Conservation (phyloP, 2,329 filamentous ascomycete genomes). For the Gnomoniopsis sp. region DNA sequence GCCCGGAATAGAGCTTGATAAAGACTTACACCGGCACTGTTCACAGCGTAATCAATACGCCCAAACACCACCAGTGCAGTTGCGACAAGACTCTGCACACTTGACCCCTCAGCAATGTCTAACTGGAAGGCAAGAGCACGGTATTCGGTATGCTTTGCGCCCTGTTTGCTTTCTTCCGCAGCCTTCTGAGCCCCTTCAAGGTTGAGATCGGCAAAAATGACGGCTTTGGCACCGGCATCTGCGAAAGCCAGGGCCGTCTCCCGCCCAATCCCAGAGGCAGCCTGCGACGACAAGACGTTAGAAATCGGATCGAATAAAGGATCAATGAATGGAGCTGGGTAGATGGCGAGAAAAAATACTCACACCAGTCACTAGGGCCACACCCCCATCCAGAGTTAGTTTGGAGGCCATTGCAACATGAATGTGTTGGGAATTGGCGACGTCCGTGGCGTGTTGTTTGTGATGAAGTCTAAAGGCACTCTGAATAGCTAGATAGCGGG, state of each 20-base stretch:
- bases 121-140: not conserved
- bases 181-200: not conserved
- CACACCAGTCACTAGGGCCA: not conserved
- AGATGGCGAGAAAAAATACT: not conserved
- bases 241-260: conserved; percentile 7
- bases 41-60: conserved; percentile 7
- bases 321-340: not conserved
- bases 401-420: not conserved
- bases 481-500: too few species aligned
- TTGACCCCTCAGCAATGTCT: not conserved
- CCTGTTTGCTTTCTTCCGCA: conserved; percentile 2
- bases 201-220: conserved; percentile 11
- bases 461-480: too few species aligned
- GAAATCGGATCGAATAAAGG: not conserved
- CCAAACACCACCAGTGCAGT: not conserved
- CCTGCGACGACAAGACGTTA: not conserved
- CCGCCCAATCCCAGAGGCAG: conserved; percentile 6
- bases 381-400: not conserved
- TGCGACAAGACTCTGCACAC: not conserved
- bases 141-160: not conserved
- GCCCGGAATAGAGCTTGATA: not conserved
- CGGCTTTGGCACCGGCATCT: conserved; percentile 3
- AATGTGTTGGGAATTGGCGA: too few species aligned
- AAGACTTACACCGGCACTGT: conserved; percentile 2
- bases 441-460: too few species aligned